A percentile compares a stretch with the other conserved stretches of the same genome.
Conservation (phyloP, 345 rosid genomes). For the Camelina neglecta region DNA sequence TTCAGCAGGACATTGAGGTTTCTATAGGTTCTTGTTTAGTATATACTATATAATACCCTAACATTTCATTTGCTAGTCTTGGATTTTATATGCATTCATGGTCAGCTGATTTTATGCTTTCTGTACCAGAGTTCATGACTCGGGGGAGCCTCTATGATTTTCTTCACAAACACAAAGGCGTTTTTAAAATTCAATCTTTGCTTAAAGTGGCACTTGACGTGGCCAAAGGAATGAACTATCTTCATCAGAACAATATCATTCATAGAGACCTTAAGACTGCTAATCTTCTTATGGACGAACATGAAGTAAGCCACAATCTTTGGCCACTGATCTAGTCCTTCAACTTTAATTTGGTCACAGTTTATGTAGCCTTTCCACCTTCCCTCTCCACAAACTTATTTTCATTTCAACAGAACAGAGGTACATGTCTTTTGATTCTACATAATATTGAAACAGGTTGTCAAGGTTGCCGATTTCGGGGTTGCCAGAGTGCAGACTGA, state of each 20-base stretch:
- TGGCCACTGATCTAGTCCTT: not conserved
- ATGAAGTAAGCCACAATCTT: conserved; percentile 65
- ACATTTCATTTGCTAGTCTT: conserved; percentile 34
- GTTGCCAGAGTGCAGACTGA: conserved; percentile 94
- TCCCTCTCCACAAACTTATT: not conserved
- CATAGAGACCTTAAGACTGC: conserved; percentile 98
- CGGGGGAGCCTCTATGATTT: conserved; percentile 86
- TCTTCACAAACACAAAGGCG: conserved; percentile 86
- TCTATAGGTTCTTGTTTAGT: conserved; percentile 27
- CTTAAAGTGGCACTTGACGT: conserved; percentile 88
- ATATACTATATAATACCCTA: conserved; percentile 5
- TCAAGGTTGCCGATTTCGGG: conserved; percentile 98
- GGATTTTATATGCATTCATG: conserved; percentile 13
- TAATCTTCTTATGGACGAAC: conserved; percentile 98
- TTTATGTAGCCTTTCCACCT: not conserved
- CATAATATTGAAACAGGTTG: conserved; percentile 60
- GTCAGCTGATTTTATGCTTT: conserved; percentile 31
- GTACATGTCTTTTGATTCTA: conserved; percentile 5
- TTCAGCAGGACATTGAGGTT: conserved; percentile 23
- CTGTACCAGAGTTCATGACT: conserved; percentile 87
- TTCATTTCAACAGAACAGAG: not conserved
- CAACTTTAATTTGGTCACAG: not conserved
- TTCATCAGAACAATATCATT: conserved; percentile 93
- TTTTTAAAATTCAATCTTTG: conserved; percentile 73
- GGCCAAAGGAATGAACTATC: conserved; percentile 94